Evolutionary conservation across 805 yeast species (phyloP).

Genomic region (Kodamaea sagamina): DNA sequence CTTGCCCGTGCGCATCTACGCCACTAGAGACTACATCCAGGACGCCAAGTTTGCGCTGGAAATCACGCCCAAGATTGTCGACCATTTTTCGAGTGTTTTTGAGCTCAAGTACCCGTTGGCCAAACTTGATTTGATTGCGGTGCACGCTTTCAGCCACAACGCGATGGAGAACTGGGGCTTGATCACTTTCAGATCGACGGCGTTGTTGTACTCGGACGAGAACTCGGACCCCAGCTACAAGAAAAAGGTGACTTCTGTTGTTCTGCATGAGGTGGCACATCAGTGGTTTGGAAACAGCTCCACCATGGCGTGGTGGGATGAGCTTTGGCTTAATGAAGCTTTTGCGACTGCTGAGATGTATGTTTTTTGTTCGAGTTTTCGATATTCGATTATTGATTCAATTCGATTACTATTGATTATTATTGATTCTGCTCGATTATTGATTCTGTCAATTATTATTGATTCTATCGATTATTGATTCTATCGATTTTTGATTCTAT

Average conservation of each 20-base stretch:
- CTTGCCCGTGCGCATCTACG: slow-evolving; percentile 53
- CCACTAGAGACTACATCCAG: slow-evolving; percentile 49
- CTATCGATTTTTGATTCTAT: too few relatives aligned
- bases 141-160: slow-evolving; percentile 77
- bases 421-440: too few relatives aligned
- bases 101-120: slow-evolving; percentile 71
- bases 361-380: too few relatives aligned
- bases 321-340: slow-evolving; percentile 86
- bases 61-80: slow-evolving; percentile 52
- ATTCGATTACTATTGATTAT: too few relatives aligned
- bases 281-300: slow-evolving; percentile 91
- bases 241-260: slow-evolving; percentile 78
- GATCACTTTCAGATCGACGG: slow-evolving; percentile 62
- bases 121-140: slow-evolving; percentile 76
- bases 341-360: slow-evolving; percentile 61
- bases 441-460: too few relatives aligned
- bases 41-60: slow-evolving; percentile 51
- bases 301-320: slow-evolving; percentile 95
- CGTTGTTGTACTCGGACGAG: slow-evolving; percentile 46
- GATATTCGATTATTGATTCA: too few relatives aligned
- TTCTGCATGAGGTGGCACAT: slow-evolving; percentile 85
- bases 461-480: too few relatives aligned
- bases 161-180: slow-evolving; percentile 95
- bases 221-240: slow-evolving; percentile 54
- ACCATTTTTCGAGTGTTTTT: slow-evolving; percentile 49